Base-by-base conservation (phyloP, 352 stramenopile genomes). In the Phytophthora kernoviae region DNA sequence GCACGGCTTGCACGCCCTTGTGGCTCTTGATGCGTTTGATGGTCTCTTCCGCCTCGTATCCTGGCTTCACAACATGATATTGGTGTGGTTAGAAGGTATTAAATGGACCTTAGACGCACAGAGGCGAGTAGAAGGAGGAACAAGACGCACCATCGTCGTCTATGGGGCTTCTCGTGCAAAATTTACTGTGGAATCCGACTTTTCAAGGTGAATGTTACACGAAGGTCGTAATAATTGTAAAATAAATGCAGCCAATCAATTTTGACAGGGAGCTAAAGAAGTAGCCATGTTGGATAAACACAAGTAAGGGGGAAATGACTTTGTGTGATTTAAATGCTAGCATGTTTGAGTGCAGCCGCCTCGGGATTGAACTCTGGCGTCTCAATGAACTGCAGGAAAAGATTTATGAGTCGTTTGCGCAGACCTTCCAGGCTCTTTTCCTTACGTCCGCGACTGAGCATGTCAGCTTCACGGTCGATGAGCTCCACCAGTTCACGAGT, bases 1-100 rank as follows among this genome's bases (percentile, higher is more conserved):
- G 77, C 37, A 98, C 90, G 12, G 85, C 88, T 61, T 97, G 80
- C 27, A 98, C 93, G 63, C 93, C 92, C 65, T 97, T 96, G 81
- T 98, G 94, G 45, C 87, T 96, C 58, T 94, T 90, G 60, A 98
- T 94, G 59, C 94, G 90, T 68, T 93, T 94, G 58, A 98, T 91
- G 15, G 90, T 98, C 69, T 98, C 92, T 75, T 98, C 88, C n/a
- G 94, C 90, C 68, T 98, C 94, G 71, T 92, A 90, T 52, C 81
- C 78, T 65, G 81, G 77, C 84, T 94, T 27, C 33, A 48, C 6
- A 30, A 6, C 24, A 30, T 6, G 6, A 30, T 30, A 30, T 30
- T 30, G 24, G n/a, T 6, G 6, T 7, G 24, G 24, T 30, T 30
- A 30, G 24, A 30, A 6, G 3, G 24, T 30, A 30, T 30, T 30